Percentiles rank a stretch among this genome's conserved stretches.
phyloP scores from a whole-genome alignment of 306 rosid genomes.

The Myrica gale region DNA sequence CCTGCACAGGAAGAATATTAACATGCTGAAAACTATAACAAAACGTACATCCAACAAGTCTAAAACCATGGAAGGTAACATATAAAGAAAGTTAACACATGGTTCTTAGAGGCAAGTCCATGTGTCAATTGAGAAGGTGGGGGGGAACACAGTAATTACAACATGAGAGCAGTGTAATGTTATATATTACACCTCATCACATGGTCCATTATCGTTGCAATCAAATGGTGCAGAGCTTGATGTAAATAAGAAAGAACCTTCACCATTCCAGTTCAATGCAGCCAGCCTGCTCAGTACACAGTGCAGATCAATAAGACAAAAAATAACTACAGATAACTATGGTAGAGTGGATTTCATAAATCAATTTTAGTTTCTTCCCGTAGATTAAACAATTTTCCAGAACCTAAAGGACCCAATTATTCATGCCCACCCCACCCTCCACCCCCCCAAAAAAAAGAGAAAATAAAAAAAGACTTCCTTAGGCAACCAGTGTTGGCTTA shows the following conservation, averaged over 20 bases:
- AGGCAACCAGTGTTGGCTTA: conserved; percentile 22
- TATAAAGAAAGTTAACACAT: conserved; percentile 11
- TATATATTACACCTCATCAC: conserved; percentile 66
- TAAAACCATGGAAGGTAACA: conserved; percentile 14
- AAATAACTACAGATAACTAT: conserved; percentile 2
- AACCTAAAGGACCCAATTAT: background rate
- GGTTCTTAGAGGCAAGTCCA: conserved; percentile 8
- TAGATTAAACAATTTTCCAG: background rate
- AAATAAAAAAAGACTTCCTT: conserved; percentile 5
- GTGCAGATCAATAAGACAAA: conserved; percentile 25
- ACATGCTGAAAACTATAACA: conserved; percentile 10
- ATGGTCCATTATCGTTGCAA: conserved; percentile 74
- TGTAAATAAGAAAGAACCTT: conserved; percentile 83
- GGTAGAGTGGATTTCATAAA: background rate
- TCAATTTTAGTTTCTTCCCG: conserved; percentile 1
- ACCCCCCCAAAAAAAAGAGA: background rate
- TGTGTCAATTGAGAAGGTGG: background rate
- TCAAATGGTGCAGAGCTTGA: conserved; percentile 96
- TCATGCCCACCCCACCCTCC: background rate
- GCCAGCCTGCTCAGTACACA: conserved; percentile 53
- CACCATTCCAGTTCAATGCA: conserved; percentile 71
- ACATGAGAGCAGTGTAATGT: conserved; percentile 16
- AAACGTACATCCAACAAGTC: conserved; percentile 2
- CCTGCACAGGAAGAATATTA: conserved; percentile 49
- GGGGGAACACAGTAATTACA: conserved; percentile 9